A percentile compares a stretch with the other conserved stretches of the same genome.
Evolutionary conservation across 202 grass and related monocot species (phyloP).

Genomic region (Carex sylvatica): DNA sequence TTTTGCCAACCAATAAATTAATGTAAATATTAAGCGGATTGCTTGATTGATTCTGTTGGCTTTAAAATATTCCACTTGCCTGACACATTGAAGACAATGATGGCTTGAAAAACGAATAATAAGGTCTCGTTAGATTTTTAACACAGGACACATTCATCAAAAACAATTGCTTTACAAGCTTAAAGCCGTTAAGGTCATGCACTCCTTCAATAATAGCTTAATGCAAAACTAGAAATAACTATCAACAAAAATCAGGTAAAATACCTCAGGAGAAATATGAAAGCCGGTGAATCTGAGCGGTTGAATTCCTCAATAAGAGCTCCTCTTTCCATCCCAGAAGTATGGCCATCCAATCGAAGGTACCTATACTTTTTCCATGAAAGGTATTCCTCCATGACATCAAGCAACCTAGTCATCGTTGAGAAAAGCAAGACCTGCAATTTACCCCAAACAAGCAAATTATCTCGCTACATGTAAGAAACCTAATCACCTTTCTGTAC

Average conservation of each 20-base stretch:
- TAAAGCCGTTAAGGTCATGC: not conserved
- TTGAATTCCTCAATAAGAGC: conserved; percentile 95
- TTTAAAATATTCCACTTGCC: not conserved
- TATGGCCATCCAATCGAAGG: conserved; percentile 97
- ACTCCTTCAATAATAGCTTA: not conserved
- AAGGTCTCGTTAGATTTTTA: not conserved
- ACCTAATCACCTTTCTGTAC: not conserved
- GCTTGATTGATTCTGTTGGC: not conserved
- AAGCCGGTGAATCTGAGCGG: conserved; percentile 64
- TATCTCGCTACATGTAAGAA: not conserved
- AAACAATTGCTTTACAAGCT: not conserved
- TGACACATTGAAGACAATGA: not conserved
- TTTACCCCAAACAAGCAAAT: conserved; percentile 22
- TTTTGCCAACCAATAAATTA: not conserved
- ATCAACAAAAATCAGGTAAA: conserved; percentile 24
- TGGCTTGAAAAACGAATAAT: not conserved
- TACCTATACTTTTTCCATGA: conserved; percentile 86
- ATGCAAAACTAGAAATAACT: not conserved
- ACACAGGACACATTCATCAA: not conserved
- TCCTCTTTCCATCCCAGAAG: conserved; percentile 91
- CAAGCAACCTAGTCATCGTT: conserved; percentile 99
- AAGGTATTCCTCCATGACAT: conserved; percentile 99
- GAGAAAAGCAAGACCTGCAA: conserved; percentile 94
- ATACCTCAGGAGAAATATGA: conserved; percentile 97
- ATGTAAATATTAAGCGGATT: not conserved